These are phyloP conservation scores for Drechslerella coelobrocha DNA, from an alignment of 2,329 filamentous ascomycete genomes.

Conservation along the genomic window DNA sequence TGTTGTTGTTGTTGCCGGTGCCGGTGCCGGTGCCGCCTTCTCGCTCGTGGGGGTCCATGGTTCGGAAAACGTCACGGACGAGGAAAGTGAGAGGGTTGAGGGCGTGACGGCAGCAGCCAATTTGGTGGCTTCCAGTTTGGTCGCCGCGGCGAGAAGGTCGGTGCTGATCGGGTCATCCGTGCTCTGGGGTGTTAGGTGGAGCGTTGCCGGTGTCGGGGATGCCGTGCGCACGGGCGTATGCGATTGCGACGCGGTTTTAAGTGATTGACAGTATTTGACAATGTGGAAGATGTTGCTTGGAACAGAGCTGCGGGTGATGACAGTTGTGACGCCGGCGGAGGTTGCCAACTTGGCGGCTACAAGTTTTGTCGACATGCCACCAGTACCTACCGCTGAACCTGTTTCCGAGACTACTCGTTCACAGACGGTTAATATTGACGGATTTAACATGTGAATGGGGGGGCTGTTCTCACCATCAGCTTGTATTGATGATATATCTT, in stretches of 20 bases:
- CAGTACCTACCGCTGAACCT: conserved; percentile 87
- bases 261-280: conserved; percentile 76
- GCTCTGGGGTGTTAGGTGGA: conserved; percentile 79
- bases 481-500: conserved; percentile 80
- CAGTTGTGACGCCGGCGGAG: conserved; percentile 90
- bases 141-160: conserved; percentile 35
- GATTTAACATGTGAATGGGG: neutral
- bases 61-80: conserved; percentile 23
- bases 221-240: conserved; percentile 32
- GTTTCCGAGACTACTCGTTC: conserved; percentile 74
- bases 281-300: conserved; percentile 91
- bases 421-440: conserved; percentile 1
- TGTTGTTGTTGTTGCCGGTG: neutral
- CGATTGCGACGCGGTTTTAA: conserved; percentile 59
- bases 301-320: conserved; percentile 92
- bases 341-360: conserved; percentile 89
- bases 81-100: too few species aligned
- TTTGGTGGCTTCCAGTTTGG: conserved; percentile 41
- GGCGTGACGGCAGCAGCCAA: conserved; percentile 51
- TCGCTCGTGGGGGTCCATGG: conserved; percentile 12
- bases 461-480: conserved; percentile 71
- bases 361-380: conserved; percentile 98
- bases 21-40: neutral
- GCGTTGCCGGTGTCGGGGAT: conserved; percentile 68
- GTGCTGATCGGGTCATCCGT: conserved; percentile 38